These are phyloP conservation scores for Globisporangium cederbergense DNA, from an alignment of 352 stramenopile species.

Conservation along the genomic window DNA sequence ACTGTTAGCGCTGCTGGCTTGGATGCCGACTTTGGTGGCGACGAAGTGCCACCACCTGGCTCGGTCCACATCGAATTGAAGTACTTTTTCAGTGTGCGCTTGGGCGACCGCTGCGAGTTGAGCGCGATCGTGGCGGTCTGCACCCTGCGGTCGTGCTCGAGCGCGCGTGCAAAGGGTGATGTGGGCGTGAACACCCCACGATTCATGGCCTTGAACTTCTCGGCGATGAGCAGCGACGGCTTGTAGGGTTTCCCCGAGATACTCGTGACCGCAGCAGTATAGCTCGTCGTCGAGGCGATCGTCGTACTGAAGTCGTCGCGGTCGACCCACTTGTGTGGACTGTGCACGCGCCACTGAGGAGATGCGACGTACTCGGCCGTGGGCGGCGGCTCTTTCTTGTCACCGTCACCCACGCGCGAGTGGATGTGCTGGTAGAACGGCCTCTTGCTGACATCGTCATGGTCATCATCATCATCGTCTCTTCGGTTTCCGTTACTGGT, in stretches of 20 bases:
- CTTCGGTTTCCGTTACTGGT: slow-evolving; percentile 17
- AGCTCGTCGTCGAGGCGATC: slow-evolving; percentile 33
- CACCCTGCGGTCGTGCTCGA: slow-evolving; percentile 40
- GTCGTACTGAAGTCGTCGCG: slow-evolving; percentile 49
- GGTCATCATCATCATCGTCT: slow-evolving; percentile 1
- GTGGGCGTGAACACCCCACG: slow-evolving; percentile 8
- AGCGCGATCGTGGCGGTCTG: slow-evolving; percentile 34
- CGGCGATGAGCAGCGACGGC: slow-evolving; percentile 36
- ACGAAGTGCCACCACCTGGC: background rate
- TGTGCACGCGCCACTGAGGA: slow-evolving; percentile 51
- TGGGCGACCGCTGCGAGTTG: slow-evolving; percentile 27
- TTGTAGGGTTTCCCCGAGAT: slow-evolving; percentile 38
- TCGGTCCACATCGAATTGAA: slow-evolving; percentile 64
- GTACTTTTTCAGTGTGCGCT: slow-evolving; percentile 43
- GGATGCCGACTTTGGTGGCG: background rate
- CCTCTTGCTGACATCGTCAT: slow-evolving; percentile 17
- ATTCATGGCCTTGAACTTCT: slow-evolving; percentile 32
- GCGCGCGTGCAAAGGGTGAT: slow-evolving; percentile 1
- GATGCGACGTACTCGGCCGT: slow-evolving; percentile 57
- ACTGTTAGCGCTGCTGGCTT: background rate
- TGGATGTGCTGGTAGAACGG: slow-evolving; percentile 14
- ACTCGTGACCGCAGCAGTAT: slow-evolving; percentile 45
- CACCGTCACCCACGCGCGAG: slow-evolving; percentile 9
- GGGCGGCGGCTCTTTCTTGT: slow-evolving; percentile 24
- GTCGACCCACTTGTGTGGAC: slow-evolving; percentile 48